phyloP scores from a whole-genome alignment of 257 asterid genomes.

The Voacanga thouarsii region DNA sequence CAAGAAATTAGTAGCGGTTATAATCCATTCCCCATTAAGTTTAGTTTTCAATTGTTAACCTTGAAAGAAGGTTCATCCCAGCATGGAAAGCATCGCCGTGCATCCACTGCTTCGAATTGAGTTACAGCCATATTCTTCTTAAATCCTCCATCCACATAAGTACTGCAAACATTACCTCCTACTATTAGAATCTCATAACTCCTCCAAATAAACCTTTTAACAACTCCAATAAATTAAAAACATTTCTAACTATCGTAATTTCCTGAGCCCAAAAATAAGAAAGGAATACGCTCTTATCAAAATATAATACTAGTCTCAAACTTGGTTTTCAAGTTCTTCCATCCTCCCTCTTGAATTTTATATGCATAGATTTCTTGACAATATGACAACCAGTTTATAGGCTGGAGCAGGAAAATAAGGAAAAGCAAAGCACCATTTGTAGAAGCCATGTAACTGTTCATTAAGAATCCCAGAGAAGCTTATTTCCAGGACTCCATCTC shows the following conservation, averaged over 20 bases:
- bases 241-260: not conserved
- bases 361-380: not conserved
- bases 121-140: slow-evolving; percentile 40
- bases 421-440: slow-evolving; percentile 31
- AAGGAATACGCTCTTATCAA: not conserved
- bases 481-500: slow-evolving; percentile 29
- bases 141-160: slow-evolving; percentile 34
- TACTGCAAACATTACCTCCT: slow-evolving; percentile 14
- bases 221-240: not conserved
- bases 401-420: not conserved
- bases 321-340: not conserved
- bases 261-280: not conserved
- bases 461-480: slow-evolving; percentile 33
- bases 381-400: not conserved
- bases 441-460: slow-evolving; percentile 36
- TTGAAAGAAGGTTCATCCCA: slow-evolving; percentile 51
- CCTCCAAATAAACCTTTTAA: not conserved
- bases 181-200: not conserved
- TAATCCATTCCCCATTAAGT: not conserved
- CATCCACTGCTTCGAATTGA: slow-evolving; percentile 43
- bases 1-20: too few species aligned
- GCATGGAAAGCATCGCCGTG: slow-evolving; percentile 46
- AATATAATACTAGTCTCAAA: too few species aligned
- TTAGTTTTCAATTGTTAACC: slow-evolving; percentile 11
- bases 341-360: too few species aligned